Evolutionary conservation across 495 filamentous ascomycete genomes (phyloP).

Genomic region (Xylaria sp.): DNA sequence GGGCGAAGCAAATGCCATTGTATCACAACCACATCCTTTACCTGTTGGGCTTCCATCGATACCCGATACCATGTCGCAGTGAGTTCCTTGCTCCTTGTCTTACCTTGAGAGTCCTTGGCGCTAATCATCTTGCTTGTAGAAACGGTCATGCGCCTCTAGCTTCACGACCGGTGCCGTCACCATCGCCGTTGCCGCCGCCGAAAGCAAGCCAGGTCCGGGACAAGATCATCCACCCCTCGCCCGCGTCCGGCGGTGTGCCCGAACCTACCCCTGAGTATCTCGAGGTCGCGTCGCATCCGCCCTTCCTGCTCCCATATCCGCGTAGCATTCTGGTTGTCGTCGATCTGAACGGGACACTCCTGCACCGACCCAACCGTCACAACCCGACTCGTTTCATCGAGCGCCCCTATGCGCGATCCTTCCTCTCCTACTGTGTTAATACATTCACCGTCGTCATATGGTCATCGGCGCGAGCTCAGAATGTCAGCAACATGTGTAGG

Average conservation of each 20-base stretch:
- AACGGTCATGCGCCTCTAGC: background rate
- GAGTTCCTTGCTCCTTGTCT: background rate
- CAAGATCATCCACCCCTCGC: constrained; percentile 43
- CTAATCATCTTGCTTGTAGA: background rate
- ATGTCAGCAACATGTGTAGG: constrained; percentile 68
- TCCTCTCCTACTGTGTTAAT: constrained; percentile 70
- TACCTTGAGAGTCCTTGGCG: background rate
- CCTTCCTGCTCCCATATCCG: constrained; percentile 34
- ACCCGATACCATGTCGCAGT: background rate
- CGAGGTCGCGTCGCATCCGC: constrained; percentile 31
- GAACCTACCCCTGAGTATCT: constrained; percentile 52
- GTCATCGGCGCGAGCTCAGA: constrained; percentile 80
- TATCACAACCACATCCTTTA: background rate
- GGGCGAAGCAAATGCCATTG: background rate
- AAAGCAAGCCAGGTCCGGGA: constrained; percentile 18
- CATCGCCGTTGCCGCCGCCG: background rate
- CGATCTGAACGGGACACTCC: constrained; percentile 91
- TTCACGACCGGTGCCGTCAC: background rate
- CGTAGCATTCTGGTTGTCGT: constrained; percentile 76
- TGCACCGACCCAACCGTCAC: constrained; percentile 66
- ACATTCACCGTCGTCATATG: constrained; percentile 85
- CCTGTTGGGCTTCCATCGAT: background rate
- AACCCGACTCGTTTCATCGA: constrained; percentile 59
- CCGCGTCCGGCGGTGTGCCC: constrained; percentile 58
- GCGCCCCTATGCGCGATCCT: constrained; percentile 67